phyloP scores from a whole-genome alignment of 306 rosid species.

The Dryas alaskensis region DNA sequence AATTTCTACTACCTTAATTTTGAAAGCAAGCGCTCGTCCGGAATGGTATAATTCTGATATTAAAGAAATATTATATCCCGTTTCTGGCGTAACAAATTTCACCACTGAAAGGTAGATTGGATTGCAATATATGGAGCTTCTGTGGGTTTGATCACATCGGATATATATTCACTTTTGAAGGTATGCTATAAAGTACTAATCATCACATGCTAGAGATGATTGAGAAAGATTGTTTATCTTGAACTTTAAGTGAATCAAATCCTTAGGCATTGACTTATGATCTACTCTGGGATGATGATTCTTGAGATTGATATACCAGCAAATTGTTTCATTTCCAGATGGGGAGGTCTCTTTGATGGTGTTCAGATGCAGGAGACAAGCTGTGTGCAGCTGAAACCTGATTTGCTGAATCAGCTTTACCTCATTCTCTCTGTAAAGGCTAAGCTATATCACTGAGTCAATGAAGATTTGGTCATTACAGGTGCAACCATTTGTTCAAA shows the following conservation, averaged over 20 bases:
- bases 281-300: neutral
- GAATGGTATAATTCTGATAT: neutral
- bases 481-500: neutral
- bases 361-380: slow-evolving; percentile 23
- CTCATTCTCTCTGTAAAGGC: slow-evolving; percentile 21
- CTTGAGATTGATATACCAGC: slow-evolving; percentile 18
- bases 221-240: neutral
- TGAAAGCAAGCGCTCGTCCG: slow-evolving; percentile 26
- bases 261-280: slow-evolving; percentile 9
- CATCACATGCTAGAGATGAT: neutral
- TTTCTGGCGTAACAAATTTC: slow-evolving; percentile 10
- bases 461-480: neutral
- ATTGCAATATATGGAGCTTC: slow-evolving; percentile 24
- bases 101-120: slow-evolving; percentile 3
- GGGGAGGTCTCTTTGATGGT: slow-evolving; percentile 13
- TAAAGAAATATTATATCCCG: neutral
- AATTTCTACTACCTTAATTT: slow-evolving; percentile 18
- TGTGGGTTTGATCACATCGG: slow-evolving; percentile 2
- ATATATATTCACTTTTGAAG: slow-evolving; percentile 23
- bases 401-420: slow-evolving; percentile 20
- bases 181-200: slow-evolving; percentile 7
- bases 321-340: slow-evolving; percentile 23
- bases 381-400: slow-evolving; percentile 33
- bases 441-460: neutral
- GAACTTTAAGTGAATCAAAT: slow-evolving; percentile 17